Base-by-base conservation (phyloP, 345 rosid species). In the Cardamine chenopodiifolia region DNA sequence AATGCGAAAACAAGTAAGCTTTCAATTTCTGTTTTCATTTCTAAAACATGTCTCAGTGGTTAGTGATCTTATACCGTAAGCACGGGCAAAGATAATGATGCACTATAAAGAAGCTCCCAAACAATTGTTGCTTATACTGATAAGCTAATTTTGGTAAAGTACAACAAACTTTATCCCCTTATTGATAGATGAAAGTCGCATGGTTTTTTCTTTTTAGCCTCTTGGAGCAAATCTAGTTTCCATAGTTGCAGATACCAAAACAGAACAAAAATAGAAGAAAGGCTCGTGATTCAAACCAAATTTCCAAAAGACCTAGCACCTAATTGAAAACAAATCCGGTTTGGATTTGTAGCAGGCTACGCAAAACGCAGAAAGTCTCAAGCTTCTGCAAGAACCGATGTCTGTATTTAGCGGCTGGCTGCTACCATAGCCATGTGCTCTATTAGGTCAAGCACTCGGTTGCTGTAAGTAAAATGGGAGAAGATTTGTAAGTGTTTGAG, bases 341-440 rank as follows among this genome's bases (percentile, higher is more conserved):
- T 35, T 17, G 35, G 42, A 37, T 18, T 12, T 61, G 74, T 75
- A 60, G 48, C 25, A 28, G 61, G 32, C 18, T 34, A 31, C 20
- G 39, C 29, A 55, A 34, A 9, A 62, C 25, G 59, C 23, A 53
- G 52, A 42, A 44, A 19, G 47, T 28, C 69, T 67, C 48, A 40
- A 69, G 74, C 78, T 66, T 59, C 23, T 49, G 54, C 58, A 56
- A 73, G 50, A 34, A 45, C 59, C 34, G 4, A 53, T 47, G 65
- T 26, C 12, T 60, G 32, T 53, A 22, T 71, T 73, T 74, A 55
- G 72, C 34, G 84, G 71, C 66, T 75, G 44, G 93, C 84, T 45
- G 89, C 87, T 54, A 95, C 99, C 85, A 90, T 64, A 8, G 99
- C 91, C 92, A 95, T 95, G 87, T 92, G 97, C 84, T 85, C 93